Base-by-base conservation (phyloP, 352 stramenopile species). In the Phytophthora litchii region DNA sequence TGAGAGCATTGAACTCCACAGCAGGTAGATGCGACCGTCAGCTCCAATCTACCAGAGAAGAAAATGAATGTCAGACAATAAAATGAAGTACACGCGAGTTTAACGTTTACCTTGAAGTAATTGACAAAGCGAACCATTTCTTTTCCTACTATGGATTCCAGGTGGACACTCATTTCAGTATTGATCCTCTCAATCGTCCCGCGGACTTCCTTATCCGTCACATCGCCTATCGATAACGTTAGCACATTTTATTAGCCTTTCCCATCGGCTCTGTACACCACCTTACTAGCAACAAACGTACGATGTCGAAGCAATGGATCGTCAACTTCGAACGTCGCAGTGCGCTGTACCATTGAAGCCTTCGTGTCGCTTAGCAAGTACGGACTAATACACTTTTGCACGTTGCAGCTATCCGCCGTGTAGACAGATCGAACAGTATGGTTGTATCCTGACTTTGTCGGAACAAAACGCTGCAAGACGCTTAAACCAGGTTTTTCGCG, bases 381-480 rank as follows among this genome's bases (percentile, higher is more conserved):
- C 0, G 80, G 65, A 59, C 81, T 89, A n/a, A 90, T 72, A 46
- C 76, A 88, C 50, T 89, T 90, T 35, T 78, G 73, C 14, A 89
- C 45, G 4, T 65, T 52, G 47, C 75, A 88, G 34, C 47, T 71
- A 27, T 91, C 80, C n/a, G 72, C 67, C 7, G 80, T 88, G 53
- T 87, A 89, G 12, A 89, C 67, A 8, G 71, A 80, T 53, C 88
- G 72, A 27, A 90, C 63, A 50, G 69, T 64, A 56, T 90, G 82
- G 46, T 92, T 90, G 60, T 88, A 91, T 20, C 80, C 76, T 6
- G 83, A 89, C 17, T 83, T 76, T 1, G 79, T 88, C 8, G 77
- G 76, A 4, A 92, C 62, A 42, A 88, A 91, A 11, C 74, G 72
- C 57, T 92, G 80, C 23, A 92, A 64, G 4, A 92, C 70, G 31